phyloP scores from a whole-genome alignment of 2,329 filamentous ascomycete genomes.

The Diplodia scrobiculata region DNA sequence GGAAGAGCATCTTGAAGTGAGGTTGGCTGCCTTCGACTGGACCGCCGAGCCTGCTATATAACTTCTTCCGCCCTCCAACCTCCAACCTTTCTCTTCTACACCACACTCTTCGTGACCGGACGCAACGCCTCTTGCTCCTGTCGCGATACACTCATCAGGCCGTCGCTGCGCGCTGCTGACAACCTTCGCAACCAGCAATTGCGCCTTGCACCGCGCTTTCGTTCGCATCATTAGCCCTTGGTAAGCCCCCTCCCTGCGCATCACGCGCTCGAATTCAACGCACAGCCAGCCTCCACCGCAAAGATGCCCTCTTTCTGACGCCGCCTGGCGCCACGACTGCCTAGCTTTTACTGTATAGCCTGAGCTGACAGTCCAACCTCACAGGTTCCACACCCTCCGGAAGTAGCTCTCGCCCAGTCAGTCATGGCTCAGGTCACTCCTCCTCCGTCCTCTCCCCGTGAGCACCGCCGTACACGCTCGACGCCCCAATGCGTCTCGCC shows the following conservation, averaged over 20 bases:
- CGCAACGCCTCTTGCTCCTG: background rate
- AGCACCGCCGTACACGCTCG: background rate
- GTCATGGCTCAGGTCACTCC: conserved; percentile 10
- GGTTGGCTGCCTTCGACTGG: background rate
- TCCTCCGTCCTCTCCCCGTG: background rate
- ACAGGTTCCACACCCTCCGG: background rate
- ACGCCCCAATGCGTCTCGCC: background rate
- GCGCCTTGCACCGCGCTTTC: conserved; percentile 1
- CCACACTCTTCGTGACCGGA: background rate
- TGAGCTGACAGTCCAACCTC: background rate
- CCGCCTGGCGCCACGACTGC: too few relatives aligned
- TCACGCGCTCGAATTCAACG: background rate
- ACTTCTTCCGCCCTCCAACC: background rate
- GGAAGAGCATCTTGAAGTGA: background rate
- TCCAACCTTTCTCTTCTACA: background rate
- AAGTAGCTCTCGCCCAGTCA: background rate
- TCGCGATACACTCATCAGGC: background rate
- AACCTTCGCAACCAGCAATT: background rate
- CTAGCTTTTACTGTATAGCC: background rate
- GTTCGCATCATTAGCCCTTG: background rate
- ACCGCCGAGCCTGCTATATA: background rate
- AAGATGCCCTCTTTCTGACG: too few relatives aligned
- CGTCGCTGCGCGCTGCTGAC: background rate
- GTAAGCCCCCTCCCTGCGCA: background rate
- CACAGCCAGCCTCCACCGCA: too few relatives aligned